Evolutionary conservation across 169 alveolate species (phyloP), one percentile per base, ranked within the genome.

Genomic region (Plasmodium reichenowi): DNA sequence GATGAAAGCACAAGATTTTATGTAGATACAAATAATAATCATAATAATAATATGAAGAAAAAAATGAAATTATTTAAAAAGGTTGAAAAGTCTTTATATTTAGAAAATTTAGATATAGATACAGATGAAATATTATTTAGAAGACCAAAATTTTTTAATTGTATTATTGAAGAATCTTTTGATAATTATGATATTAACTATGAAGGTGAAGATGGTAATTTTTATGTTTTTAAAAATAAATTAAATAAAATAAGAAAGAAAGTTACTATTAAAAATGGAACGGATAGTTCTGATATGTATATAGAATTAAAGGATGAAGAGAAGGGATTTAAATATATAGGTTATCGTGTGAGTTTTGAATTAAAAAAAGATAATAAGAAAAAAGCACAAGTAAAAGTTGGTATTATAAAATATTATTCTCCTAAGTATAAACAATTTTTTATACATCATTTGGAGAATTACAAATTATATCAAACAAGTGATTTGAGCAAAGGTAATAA

Each of bases 291-390:
- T 6, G 58, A 38, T 47, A 68, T 67, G 20, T 80, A 80, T 24
- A 80, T 80, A 48, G 90, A 80, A 67, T 67, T 80, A 62, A 80
- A 80, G 29, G 90, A 80, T 68, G 90, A 80, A 68, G 90, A 80
- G 58, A 80, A 45, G 38, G 90, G 90, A 3, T 80, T 80, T 58
- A 80, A 70, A 56, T 80, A 80, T 58, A 80, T 80, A 20, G 90
- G 90, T 7, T 80, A 80, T 67, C 90, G 90, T 47, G 90, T 80
- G 10, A 80, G 90, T 68, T 68, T 80, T 66, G 85, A 80, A 17
- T 60, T 80, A 80, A 80, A 80, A 72, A 80, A 54, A 50, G 90
- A 80, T 62, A 80, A 80, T 48, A 80, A 80, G 56, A 80, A 80
- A 45, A 80, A 80, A n/a, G 58, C 85, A 17, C 58, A 67, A n/a